These are phyloP conservation scores for Ascochyta pisi DNA, from an alignment of 2,329 filamentous ascomycete species.

Conservation along the genomic window DNA sequence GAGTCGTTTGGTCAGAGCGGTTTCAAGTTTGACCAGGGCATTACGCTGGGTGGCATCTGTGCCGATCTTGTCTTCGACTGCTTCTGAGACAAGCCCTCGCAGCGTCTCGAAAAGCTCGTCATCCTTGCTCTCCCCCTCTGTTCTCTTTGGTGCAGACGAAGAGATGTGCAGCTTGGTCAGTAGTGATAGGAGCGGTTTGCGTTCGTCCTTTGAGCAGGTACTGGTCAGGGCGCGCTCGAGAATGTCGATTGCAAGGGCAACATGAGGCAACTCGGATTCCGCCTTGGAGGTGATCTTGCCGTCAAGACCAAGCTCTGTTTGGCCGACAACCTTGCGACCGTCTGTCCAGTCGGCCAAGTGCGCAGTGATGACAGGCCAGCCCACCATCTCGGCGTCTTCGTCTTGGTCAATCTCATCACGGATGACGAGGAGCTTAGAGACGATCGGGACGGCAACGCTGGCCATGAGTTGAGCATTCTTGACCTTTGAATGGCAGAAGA, in stretches of 20 bases:
- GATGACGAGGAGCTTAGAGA: conserved; percentile 70
- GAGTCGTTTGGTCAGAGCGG: conserved; percentile 60
- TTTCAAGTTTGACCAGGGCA: conserved; percentile 61
- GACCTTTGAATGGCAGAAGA: conserved; percentile 85
- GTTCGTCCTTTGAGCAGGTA: conserved; percentile 76
- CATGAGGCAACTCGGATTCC: conserved; percentile 78
- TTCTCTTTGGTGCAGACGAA: conserved; percentile 55
- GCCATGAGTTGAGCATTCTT: conserved; percentile 87
- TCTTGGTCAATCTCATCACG: conserved; percentile 73
- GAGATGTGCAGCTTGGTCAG: conserved; percentile 84
- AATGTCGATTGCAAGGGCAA: conserved; percentile 78
- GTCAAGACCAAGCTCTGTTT: conserved; percentile 55
- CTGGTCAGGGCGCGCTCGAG: conserved; percentile 74
- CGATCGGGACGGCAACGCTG: conserved; percentile 72
- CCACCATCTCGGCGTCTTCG: conserved; percentile 75
- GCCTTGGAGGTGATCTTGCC: conserved; percentile 61
- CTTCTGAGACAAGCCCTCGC: conserved; percentile 56
- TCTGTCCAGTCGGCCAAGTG: conserved; percentile 96
- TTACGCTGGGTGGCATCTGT: conserved; percentile 61
- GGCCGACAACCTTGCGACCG: conserved; percentile 75
- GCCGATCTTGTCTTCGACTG: conserved; percentile 58
- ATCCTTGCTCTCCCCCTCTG: conserved; percentile 25
- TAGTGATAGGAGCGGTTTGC: conserved; percentile 70
- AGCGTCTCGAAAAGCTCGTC: conserved; percentile 41
- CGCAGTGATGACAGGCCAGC: conserved; percentile 76